Evolutionary conservation across 805 yeast species (phyloP), one percentile per base, ranked within the genome.

Genomic region (Pichia pseudocactophila): DNA sequence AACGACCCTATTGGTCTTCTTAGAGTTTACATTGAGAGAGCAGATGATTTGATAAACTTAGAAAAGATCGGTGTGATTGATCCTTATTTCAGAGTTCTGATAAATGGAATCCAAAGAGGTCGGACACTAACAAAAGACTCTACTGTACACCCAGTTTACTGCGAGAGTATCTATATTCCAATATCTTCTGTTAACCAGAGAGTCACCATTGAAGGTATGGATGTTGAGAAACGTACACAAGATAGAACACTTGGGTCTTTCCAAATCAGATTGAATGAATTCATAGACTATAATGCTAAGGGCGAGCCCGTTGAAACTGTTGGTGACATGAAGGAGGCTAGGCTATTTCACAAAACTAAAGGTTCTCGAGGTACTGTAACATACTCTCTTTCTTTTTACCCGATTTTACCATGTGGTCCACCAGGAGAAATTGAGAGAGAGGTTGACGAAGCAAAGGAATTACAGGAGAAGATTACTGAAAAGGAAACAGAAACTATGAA

Each of bases 1-100:
- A 77, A 87, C n/a, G 87, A 87, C 44, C 98, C 98, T 39, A 81
- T 90, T 58, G 98, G 99, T 58, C 90, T 83, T 28, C 72, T 89
- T 6, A 78, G 97, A 56, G 69, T 92, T 25, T 69, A 73, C 45
- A 62, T 92, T 46, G 75, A 74, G 50, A 73, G 72, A 47, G 97
- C 94, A 34, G 74, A 71, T 43, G 82, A 78, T 47, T 73, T 92
- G 55, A 74, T 82, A 46, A 90, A 92, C 62, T 71, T 89, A 63
- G 97, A 90, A 61, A 82, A 76, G 42, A 71, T 92, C 46, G 97
- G 97, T 46, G 85, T 79, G 54, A 78, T 88, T 57, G 97, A 92
- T 63, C 98, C 99, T 35, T 92, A 90, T 57, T 77, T 79, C 7
- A 78, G 95, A 55, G 68, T 90, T 13, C 64, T 86, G 56, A 73